Evolutionary conservation across 495 filamentous ascomycete genomes (phyloP), one percentile per base, ranked within the genome.

Genomic region (Aspergillus biplanus): DNA sequence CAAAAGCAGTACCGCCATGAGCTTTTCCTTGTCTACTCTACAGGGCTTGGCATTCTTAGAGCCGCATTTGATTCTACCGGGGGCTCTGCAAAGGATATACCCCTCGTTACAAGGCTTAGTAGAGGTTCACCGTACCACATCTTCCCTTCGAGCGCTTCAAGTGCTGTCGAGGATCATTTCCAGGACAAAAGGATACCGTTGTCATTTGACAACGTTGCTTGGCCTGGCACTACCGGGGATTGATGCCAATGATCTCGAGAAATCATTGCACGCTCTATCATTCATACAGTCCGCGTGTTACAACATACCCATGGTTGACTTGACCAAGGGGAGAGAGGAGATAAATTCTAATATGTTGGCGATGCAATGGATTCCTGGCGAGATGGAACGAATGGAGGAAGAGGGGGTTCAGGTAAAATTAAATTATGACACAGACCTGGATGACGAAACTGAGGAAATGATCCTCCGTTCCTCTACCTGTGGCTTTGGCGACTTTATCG

Each of bases 391-490:
- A 52, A 92, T 99, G 85, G 95, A 98, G 72, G 83, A 82, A 66
- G 90, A 97, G 70, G 93, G 95, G 3, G 88, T 89, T 42, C 85
- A 90, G 58, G 81, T 97, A 33, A 83, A 91, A 71, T 83, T 98
- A 62, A 90, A 96, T 73, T 99, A 99, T 78, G 81, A 87, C 37
- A 81, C 85, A 11, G 90, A 96, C 65, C 77, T 99, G 56, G 88
- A 83, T 57, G 93, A 97, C 68, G 86, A 90, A 61, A 90, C 93
- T 35, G 95, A 99, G 72, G 90, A 90, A 66, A 85, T 89, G 74
- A 97, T 98, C 55, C 81, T 97, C 47, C 90, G 93, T n/a, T 99
- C 96, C 27, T 98, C 95, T 0, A 99, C 95, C 0, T 91, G 93
- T 33, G 93, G 90, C 33, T 91, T 98, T 64, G 89, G 91, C 32